Base-by-base conservation (phyloP, 495 filamentous ascomycete genomes). In the Annulohypoxylon nitens region DNA sequence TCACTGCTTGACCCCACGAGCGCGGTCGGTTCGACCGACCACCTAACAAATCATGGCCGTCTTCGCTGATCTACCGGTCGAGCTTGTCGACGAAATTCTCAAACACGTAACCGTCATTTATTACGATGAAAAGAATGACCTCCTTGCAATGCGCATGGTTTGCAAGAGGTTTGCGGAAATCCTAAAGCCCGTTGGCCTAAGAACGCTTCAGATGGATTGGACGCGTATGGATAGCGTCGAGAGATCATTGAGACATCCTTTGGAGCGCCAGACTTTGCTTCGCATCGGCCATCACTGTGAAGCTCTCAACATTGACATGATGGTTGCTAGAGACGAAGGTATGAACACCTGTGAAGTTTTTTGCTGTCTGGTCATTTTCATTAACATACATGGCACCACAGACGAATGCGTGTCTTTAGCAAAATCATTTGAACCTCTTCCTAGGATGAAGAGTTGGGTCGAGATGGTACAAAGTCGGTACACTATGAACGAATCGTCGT, bases 281-380 rank as follows among this genome's bases (percentile, higher is more conserved):
- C 71, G 73, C 0, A 64, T 68, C 33, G 76, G 73, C 9, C 67
- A 63, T 39, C 47, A 67, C 23, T 76, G 70, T 61, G 66, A 34
- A 57, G 54, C 70, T 59, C 57, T 78, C 11, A 76, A 73, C 48
- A 50, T 78, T n/a, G 76, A 78, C 37, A 60, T 76, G 61, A 76
- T 78, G 74, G 71, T 76, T 14, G 63, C 76, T 12, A 75, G 74
- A 51, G 76, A 78, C n/a, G 76, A 78, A 2, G 50, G 76, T 78
- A 69, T 47, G 67, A 1, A 41, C 18, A 34, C 9, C 8, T 54
- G 1, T 14, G 0, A 18, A 20, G 16, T 14, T 5, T 5, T 4
- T 18, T 3, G 7, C 12, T 59, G 10, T 4, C 33, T 37, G 10
- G 11, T 45, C 39, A 20, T 53, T 43, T 23, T 26, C 3, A 12